These are phyloP conservation scores for Corynespora cassiicola DNA, from an alignment of 2,329 filamentous ascomycete genomes.

Conservation along the genomic window DNA sequence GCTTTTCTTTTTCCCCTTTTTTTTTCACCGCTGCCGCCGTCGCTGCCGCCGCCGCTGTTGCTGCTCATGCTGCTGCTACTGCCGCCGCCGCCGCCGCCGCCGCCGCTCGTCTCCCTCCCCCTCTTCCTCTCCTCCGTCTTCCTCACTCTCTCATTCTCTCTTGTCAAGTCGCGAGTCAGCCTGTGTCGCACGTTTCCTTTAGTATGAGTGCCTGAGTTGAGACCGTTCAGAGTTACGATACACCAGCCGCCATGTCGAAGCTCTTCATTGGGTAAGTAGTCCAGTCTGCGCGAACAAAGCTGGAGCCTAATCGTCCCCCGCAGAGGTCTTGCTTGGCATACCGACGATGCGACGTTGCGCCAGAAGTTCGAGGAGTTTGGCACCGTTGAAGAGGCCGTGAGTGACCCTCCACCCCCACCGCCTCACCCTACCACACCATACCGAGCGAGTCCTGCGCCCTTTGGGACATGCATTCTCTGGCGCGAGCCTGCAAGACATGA, in stretches of 20 bases:
- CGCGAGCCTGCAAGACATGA: too few species aligned
- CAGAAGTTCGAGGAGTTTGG: conserved; percentile 94
- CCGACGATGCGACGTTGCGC: conserved; percentile 84
- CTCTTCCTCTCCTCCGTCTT: conserved; percentile 22
- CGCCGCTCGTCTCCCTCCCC: conserved; percentile 20
- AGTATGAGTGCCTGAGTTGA: conserved; percentile 46
- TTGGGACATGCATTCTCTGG: too few species aligned
- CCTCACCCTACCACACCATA: background rate
- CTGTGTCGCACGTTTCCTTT: conserved; percentile 35
- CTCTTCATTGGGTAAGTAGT: conserved; percentile 86
- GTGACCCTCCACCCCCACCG: conserved; percentile 48
- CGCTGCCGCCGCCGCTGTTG: conserved; percentile 1
- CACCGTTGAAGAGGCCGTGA: conserved; percentile 90
- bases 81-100: background rate
- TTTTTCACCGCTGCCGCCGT: conserved; percentile 1
- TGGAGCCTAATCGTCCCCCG: conserved; percentile 2
- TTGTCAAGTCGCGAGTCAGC: conserved; percentile 25
- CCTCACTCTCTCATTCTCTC: conserved; percentile 5
- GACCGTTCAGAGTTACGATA: conserved; percentile 45
- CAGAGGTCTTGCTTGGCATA: conserved; percentile 98
- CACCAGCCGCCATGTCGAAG: conserved; percentile 75
- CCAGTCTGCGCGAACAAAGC: background rate
- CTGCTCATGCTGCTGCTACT: conserved; percentile 1
- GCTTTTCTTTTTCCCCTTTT: conserved; percentile 5
- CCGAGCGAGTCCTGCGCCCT: too few species aligned